These are phyloP conservation scores for Trichoderma sp. DNA, from an alignment of 2,329 filamentous ascomycete genomes.

Conservation along the genomic window DNA sequence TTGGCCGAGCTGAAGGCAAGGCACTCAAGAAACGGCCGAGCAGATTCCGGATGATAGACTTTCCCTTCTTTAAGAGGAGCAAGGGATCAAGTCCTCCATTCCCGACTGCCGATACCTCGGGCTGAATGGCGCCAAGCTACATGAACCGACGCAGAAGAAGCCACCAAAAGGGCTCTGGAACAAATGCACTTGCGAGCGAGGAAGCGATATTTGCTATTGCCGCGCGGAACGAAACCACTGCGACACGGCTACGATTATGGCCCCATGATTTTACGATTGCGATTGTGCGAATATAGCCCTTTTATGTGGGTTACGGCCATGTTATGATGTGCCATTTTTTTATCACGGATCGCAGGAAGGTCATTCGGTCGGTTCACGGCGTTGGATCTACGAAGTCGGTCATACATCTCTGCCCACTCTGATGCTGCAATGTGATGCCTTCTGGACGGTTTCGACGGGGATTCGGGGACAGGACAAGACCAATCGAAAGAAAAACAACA, in stretches of 20 bases:
- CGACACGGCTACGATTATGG: constrained; percentile 23
- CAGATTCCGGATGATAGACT: constrained; percentile 64
- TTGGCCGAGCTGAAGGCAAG: constrained; percentile 52
- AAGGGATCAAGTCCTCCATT: constrained; percentile 45
- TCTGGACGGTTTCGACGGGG: neutral
- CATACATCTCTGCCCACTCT: neutral
- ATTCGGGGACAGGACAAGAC: neutral
- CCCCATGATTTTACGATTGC: constrained; percentile 26
- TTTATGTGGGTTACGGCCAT: constrained; percentile 18
- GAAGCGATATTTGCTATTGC: constrained; percentile 5
- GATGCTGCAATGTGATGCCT: constrained; percentile 16
- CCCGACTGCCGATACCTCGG: constrained; percentile 41
- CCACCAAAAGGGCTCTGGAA: neutral
- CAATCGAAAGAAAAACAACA: constrained; percentile 1
- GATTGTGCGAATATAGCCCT: constrained; percentile 25
- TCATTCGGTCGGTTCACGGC: constrained; percentile 18
- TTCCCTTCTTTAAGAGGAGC: constrained; percentile 59
- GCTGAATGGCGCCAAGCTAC: constrained; percentile 34
- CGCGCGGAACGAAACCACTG: constrained; percentile 10
- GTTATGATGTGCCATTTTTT: constrained; percentile 14
- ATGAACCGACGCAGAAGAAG: neutral
- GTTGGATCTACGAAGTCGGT: constrained; percentile 14
- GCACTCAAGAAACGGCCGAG: constrained; percentile 64
- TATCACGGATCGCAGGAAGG: constrained; percentile 18
- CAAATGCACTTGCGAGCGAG: neutral